Percentiles rank a stretch among this genome's conserved stretches.
These are phyloP conservation scores for Kurtzmaniella natalensis DNA, from an alignment of 1,139 yeast genomes.

Conservation along the genomic window DNA sequence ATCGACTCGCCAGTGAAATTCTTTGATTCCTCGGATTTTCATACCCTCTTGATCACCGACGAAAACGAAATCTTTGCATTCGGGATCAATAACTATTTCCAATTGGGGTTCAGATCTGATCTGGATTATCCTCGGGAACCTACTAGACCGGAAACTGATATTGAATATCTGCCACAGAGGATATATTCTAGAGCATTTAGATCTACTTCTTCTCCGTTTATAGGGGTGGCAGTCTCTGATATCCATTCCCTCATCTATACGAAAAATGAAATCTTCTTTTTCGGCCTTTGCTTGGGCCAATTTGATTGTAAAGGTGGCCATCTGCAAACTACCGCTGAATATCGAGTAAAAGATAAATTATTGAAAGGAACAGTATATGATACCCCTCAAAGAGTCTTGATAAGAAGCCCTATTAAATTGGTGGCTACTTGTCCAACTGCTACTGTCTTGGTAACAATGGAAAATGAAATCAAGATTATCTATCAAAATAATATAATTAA, in stretches of 20 bases:
- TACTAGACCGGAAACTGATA: constrained; percentile 10
- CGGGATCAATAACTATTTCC: constrained; percentile 70
- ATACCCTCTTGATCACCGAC: constrained; percentile 51
- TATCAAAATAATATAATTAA: constrained; percentile 56
- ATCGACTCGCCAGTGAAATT: constrained; percentile 29
- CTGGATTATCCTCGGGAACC: no score
- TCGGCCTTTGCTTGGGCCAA: constrained; percentile 90
- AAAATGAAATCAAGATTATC: constrained; percentile 61
- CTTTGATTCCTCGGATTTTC: constrained; percentile 60
- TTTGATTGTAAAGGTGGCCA: constrained; percentile 51
- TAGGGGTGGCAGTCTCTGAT: constrained; percentile 65
- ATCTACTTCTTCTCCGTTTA: constrained; percentile 24
- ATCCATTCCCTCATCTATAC: constrained; percentile 68
- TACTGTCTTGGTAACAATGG: constrained; percentile 60
- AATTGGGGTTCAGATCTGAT: constrained; percentile 55
- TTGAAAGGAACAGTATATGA: constrained; percentile 32
- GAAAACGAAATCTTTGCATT: constrained; percentile 60
- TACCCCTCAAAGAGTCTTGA: constrained; percentile 40
- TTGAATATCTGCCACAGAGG: constrained; percentile 44
- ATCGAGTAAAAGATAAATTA: constrained; percentile 23
- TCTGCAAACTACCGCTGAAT: constrained; percentile 16
- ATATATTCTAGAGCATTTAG: constrained; percentile 48
- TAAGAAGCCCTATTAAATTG: constrained; percentile 49
- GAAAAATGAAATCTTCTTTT: constrained; percentile 48
- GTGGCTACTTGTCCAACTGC: constrained; percentile 68